These are phyloP conservation scores for Ogataea salicorniae DNA, from an alignment of 805 yeast genomes.

Conservation along the genomic window DNA sequence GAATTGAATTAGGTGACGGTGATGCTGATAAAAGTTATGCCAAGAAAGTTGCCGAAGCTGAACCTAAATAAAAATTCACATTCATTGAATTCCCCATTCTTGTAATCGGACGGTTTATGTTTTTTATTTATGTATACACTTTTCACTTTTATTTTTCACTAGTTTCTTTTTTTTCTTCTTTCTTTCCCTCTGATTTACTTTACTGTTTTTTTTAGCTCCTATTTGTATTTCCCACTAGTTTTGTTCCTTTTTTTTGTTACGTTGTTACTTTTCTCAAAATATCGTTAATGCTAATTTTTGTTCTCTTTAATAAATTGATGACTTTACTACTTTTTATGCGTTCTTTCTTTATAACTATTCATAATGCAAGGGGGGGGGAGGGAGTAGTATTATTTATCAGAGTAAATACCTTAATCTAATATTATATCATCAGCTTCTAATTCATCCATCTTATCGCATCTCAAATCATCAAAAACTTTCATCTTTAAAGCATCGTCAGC, in stretches of 20 bases:
- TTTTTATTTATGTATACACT: neutral
- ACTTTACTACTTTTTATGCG: no score
- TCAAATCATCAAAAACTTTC: constrained; percentile 51
- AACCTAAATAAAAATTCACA: no score
- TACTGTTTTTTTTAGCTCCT: no score
- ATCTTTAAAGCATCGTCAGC: constrained; percentile 53
- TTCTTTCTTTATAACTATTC: no score
- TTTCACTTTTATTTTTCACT: neutral
- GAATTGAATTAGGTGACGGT: constrained; percentile 33
- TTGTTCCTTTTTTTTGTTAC: neutral
- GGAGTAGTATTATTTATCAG: no score
- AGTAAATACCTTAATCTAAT: constrained; percentile 13
- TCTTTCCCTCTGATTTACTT: no score
- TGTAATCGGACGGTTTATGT: neutral
- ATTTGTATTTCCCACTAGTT: neutral
- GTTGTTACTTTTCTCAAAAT: no score
- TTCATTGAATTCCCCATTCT: no score
- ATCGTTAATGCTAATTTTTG: no score
- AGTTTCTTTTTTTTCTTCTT: neutral
- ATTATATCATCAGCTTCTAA: constrained; percentile 20
- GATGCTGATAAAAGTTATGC: constrained; percentile 6
- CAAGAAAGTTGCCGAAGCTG: no score
- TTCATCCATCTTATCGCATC: constrained; percentile 11
- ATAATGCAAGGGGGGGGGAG: no score
- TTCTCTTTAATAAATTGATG: no score